Base-by-base conservation (phyloP, 805 yeast species). In the Debaryomyces maramus region DNA sequence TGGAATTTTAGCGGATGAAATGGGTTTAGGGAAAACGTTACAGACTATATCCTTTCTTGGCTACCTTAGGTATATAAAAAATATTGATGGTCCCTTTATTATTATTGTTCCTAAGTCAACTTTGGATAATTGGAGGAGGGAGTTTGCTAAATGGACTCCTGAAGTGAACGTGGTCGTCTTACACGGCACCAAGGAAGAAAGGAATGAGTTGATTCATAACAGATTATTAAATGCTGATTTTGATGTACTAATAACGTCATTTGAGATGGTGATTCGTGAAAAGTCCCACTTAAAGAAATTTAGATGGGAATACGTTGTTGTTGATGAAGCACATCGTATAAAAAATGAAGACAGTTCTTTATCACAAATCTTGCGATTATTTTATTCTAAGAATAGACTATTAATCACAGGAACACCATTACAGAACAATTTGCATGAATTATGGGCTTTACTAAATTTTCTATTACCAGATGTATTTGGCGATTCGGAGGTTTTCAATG, bases 241-340 rank as follows among this genome's bases (percentile, higher is more conserved):
- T 56, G 98, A 93, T 55, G 97, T 89, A 8, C 71, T 89, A 45
- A 79, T 93, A 43, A 85, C 98, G 0, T 88, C 97, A 2, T 93
- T 85, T 60, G 98, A 91, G 57, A 87, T 89, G 83, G 93, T 93
- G 15, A 81, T 91, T 34, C 78, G 95, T 44, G 99, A 91, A 59
- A 91, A 91, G 60, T 58, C 86, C 13, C 78, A 78, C 32, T 70
- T 93, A 52, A 85, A 85, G 53, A 88, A 85, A 59, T 67, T 91
- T 42, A 82, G 85, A 36, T 91, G 98, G 98, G 90, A 90, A 63
- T 91, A 91, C 60, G 82, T 93, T 40, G 76, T 93, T 15, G 88
- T 91, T 38, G 99, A 91, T 67, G 97, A 90, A 63, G 98, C 98
- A 2, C 99, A 91, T 62, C 79, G 98, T 59, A 91, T 91, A 59